phyloP scores from a whole-genome alignment of 75 land plant genomes.

The Selaginella tamariscina region DNA sequence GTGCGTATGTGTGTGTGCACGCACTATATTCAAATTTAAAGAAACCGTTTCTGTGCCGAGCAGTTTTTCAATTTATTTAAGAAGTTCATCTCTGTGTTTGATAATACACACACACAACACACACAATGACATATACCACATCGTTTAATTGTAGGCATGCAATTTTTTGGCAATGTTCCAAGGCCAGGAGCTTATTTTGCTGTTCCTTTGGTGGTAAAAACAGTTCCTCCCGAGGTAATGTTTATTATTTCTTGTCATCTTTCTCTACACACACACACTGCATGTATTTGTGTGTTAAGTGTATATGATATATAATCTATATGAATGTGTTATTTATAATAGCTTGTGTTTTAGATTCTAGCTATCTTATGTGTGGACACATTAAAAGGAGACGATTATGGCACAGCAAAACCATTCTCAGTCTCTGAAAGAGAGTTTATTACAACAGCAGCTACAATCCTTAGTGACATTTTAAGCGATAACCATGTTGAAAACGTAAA shows the following conservation, averaged over 20 bases:
- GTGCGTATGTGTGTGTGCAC: too few species aligned
- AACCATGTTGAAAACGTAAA: not conserved
- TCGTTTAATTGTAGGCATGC: conserved; percentile 3
- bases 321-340: not conserved
- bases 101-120: not conserved
- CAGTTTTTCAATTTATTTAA: not conserved
- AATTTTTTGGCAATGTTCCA: conserved; percentile 12
- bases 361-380: conserved; percentile 15
- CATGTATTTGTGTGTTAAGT: too few species aligned
- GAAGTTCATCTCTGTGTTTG: not conserved
- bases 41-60: too few species aligned
- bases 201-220: not conserved
- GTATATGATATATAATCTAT: not conserved
- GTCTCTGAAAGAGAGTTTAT: conserved; percentile 12
- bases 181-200: conserved; percentile 12
- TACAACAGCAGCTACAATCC: not conserved
- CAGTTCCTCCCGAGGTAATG: not conserved
- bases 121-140: not conserved
- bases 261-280: too few species aligned
- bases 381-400: conserved; percentile 8
- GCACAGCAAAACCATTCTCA: conserved; percentile 15
- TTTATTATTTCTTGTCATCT: not conserved
- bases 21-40: too few species aligned
- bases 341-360: conserved; percentile 3
- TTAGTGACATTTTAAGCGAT: not conserved